phyloP scores from a whole-genome alignment of 2,329 filamentous ascomycete genomes.

The Cryphonectria parasitica region DNA sequence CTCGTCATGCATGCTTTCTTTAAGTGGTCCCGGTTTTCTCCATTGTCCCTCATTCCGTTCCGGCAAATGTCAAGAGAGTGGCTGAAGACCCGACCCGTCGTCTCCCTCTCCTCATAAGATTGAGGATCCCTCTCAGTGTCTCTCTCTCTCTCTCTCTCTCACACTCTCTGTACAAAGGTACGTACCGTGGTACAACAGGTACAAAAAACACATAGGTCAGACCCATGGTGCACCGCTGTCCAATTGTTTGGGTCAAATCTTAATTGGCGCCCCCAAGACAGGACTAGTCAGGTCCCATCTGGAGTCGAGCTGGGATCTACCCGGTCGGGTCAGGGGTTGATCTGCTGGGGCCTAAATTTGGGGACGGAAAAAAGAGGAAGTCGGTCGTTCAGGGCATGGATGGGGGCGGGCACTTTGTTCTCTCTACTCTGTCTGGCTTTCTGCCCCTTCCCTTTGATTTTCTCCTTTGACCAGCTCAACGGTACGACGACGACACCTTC shows the following conservation, averaged over 20 bases:
- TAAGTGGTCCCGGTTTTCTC: background rate
- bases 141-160: no score
- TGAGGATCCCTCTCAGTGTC: background rate
- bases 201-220: background rate
- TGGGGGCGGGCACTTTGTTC: no score
- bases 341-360: background rate
- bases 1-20: no score
- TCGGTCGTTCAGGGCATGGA: background rate
- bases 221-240: background rate
- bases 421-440: no score
- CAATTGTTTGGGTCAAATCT: constrained; percentile 18
- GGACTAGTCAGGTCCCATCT: constrained; percentile 17
- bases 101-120: background rate
- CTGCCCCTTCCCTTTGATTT: background rate
- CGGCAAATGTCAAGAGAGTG: background rate
- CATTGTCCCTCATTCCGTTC: background rate
- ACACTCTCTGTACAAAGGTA: background rate
- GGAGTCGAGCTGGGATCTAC: background rate
- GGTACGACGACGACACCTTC: no score
- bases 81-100: background rate
- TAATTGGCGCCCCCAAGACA: constrained; percentile 13
- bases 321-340: constrained; percentile 6
- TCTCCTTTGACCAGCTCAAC: background rate
- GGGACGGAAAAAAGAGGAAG: background rate
- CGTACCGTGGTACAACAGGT: background rate